Percentiles rank a stretch among this genome's conserved stretches.
Conservation (phyloP, 2,329 filamentous ascomycete genomes). For the Colletotrichum lupini region DNA sequence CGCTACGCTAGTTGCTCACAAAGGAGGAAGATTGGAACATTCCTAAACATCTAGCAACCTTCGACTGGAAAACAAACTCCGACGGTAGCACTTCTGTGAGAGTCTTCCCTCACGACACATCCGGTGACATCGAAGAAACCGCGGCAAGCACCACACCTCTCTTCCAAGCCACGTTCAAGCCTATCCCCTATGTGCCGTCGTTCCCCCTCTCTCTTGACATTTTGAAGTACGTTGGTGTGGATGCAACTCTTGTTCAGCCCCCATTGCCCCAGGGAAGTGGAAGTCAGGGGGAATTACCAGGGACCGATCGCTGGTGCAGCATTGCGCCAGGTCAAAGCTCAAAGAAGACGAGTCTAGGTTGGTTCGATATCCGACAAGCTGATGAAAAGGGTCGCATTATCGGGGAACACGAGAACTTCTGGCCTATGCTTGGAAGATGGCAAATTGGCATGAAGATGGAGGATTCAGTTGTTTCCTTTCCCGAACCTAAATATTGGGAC, state of each 20-base stretch:
- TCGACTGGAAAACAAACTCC: slow-evolving; percentile 54
- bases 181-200: slow-evolving; percentile 51
- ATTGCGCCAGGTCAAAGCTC: slow-evolving; percentile 46
- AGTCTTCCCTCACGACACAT: slow-evolving; percentile 57
- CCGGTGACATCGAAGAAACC: slow-evolving; percentile 44
- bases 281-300: slow-evolving; percentile 54
- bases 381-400: slow-evolving; percentile 41
- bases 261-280: slow-evolving; percentile 56
- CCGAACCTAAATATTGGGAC: slow-evolving; percentile 37
- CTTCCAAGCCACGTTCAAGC: slow-evolving; percentile 58
- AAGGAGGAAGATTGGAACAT: slow-evolving; percentile 61
- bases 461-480: slow-evolving; percentile 45
- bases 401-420: slow-evolving; percentile 53
- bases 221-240: slow-evolving; percentile 53
- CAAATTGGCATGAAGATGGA: slow-evolving; percentile 54
- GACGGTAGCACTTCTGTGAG: slow-evolving; percentile 52
- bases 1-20: neutral
- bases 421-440: slow-evolving; percentile 59
- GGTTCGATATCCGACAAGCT: slow-evolving; percentile 58
- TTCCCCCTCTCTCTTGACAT: slow-evolving; percentile 56
- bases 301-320: slow-evolving; percentile 59
- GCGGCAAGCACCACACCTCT: slow-evolving; percentile 50
- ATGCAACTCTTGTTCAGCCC: slow-evolving; percentile 58
- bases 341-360: slow-evolving; percentile 50
- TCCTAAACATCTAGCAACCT: slow-evolving; percentile 65